A percentile compares a stretch with the other conserved stretches of the same genome.
These are phyloP conservation scores for Hyphodiscus hymeniophilus DNA, from an alignment of 495 filamentous ascomycete species.

Conservation along the genomic window DNA sequence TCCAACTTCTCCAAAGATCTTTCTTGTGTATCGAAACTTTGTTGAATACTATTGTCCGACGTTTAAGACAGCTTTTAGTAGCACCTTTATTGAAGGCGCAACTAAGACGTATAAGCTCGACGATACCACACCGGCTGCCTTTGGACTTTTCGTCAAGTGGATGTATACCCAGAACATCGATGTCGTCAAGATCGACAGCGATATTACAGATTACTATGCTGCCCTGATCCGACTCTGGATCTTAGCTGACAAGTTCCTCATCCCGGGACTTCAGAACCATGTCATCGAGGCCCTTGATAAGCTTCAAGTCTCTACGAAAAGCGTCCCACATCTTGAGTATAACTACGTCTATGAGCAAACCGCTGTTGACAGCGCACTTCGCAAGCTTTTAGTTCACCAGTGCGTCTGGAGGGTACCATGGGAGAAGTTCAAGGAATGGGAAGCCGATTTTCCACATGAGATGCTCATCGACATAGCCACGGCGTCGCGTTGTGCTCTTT, in stretches of 20 bases:
- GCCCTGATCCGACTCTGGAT: conserved; percentile 1
- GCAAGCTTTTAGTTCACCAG: conserved; percentile 1
- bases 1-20: not conserved
- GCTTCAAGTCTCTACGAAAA: not conserved
- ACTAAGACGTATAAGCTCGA: conserved; percentile 6
- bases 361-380: not conserved
- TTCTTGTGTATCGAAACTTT: not conserved
- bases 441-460: conserved; percentile 1
- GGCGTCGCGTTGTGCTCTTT: no score
- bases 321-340: not conserved
- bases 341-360: conserved; percentile 4
- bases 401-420: not conserved
- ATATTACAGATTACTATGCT: not conserved
- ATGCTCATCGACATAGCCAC: conserved; percentile 5
- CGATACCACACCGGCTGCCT: not conserved
- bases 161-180: conserved; percentile 3
- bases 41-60: conserved; percentile 1
- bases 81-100: conserved; percentile 5
- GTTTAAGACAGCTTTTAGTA: conserved; percentile 1
- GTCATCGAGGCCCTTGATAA: conserved; percentile 1
- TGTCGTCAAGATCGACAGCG: no score
- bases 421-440: not conserved
- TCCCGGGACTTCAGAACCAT: conserved; percentile 5
- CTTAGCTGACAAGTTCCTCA: conserved; percentile 4
- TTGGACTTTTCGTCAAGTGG: not conserved